phyloP scores from a whole-genome alignment of 2,329 filamentous ascomycete genomes.

The Penicillium sp. region DNA sequence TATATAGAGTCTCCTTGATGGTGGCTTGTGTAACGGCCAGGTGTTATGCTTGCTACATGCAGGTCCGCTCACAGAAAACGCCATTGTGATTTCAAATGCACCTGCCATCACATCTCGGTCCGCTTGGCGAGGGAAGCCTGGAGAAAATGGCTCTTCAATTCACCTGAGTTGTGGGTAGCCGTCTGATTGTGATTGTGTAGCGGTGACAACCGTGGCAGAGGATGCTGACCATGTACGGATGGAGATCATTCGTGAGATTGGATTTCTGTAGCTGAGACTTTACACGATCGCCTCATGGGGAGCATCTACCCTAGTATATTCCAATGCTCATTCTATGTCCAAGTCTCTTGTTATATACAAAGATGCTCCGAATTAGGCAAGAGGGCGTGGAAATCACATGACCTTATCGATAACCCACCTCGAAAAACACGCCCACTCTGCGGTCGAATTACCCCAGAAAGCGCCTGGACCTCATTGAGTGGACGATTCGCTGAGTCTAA shows the following conservation, averaged over 20 bases:
- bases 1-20: no score
- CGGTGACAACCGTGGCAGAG: no score
- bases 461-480: conserved; percentile 11
- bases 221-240: no score
- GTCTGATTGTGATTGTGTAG: no score
- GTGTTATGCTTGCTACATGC: conserved; percentile 17
- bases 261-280: no score
- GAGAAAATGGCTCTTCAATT: background rate
- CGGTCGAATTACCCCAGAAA: conserved; percentile 20
- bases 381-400: conserved; percentile 17
- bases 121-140: background rate
- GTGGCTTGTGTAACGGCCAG: conserved; percentile 14
- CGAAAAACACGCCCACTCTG: conserved; percentile 27
- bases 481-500: conserved; percentile 2
- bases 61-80: conserved; percentile 14
- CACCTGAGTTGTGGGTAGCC: no score
- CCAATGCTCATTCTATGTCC: no score
- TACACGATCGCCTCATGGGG: no score
- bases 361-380: background rate
- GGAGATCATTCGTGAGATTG: no score
- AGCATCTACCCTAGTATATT: no score
- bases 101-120: background rate
- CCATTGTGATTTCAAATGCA: conserved; percentile 11
- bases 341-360: background rate
- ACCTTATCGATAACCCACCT: conserved; percentile 30